Base-by-base conservation (phyloP, 805 yeast species). In the Candida namnaoensis region DNA sequence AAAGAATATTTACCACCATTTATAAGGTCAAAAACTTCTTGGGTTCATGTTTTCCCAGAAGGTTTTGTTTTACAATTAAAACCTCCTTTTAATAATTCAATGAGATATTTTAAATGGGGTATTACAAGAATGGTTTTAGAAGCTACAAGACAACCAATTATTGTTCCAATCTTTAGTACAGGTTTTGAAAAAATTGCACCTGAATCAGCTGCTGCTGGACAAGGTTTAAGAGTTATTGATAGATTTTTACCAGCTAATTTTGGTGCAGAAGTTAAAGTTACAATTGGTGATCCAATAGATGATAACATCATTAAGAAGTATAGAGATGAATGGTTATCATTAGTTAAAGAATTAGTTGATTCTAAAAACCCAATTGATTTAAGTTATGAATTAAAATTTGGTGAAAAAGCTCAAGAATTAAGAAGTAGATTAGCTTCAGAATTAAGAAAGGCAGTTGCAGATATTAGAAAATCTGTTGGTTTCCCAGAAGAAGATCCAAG, bases 81-180 rank as follows among this genome's bases (percentile, higher is more conserved):
- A 45, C 80, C 82, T 32, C 96, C 96, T 0, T 79, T 77, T 56
- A 69, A 74, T 39, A 84, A 87, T 49, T 88, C 97, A 4, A 86
- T 93, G 93, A 69, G 96, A 47, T 91, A 86, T 61, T 91, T 93
- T 69, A 82, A 86, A 56, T 91, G 98, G 98, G 99, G 99, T 0
- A 80, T 88, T 1, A 76, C 95, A 3, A 71, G 99, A 49, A 57
- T 90, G 50, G 71, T 93, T 5, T 62, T 93, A 42, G 99, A 91
- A 59, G 69, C 95, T 9, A 80, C 91, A 0, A 73, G 75, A 44
- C 78, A 91, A 0, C 98, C 99, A 0, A 77, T 90, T 1, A 76
- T 91, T 13, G 78, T 93, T 13, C 98, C 98, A 1, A 82, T 91
- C 14, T 91, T 81, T 54, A 67, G 86, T 5, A 74, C 79, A 39